Conservation (phyloP, 768 basidiomycete genomes). For the Tulasnella calospora region DNA sequence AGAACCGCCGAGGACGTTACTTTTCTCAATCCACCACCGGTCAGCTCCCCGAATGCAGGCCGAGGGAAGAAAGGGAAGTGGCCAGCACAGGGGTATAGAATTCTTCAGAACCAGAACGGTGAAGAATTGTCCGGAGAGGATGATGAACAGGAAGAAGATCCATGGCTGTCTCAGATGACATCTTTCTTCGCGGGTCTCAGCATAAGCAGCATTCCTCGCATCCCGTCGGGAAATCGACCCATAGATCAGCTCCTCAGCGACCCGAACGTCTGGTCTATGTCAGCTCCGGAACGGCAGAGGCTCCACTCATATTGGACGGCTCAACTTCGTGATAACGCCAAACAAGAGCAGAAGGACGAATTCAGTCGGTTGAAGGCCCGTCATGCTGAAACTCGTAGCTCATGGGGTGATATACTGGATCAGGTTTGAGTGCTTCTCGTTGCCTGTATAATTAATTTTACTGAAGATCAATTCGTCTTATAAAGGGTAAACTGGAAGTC, state of each 20-base stretch:
- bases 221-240: slow-evolving; percentile 32
- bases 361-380: slow-evolving; percentile 44
- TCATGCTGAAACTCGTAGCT: slow-evolving; percentile 41
- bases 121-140: too few relatives aligned
- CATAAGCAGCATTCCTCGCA: too few relatives aligned
- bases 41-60: neutral
- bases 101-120: too few relatives aligned
- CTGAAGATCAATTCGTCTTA: neutral
- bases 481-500: slow-evolving; percentile 53
- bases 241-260: slow-evolving; percentile 40
- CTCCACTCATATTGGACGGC: slow-evolving; percentile 49
- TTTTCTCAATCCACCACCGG: slow-evolving; percentile 34
- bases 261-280: slow-evolving; percentile 51
- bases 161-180: too few relatives aligned
- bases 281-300: slow-evolving; percentile 44
- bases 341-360: slow-evolving; percentile 38
- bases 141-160: too few relatives aligned
- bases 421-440: slow-evolving; percentile 24
- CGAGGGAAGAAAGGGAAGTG: neutral
- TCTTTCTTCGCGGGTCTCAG: too few relatives aligned
- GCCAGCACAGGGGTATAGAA: neutral
- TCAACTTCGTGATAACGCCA: slow-evolving; percentile 38
- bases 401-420: slow-evolving; percentile 26
- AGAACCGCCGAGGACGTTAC: slow-evolving; percentile 43
- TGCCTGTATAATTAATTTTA: neutral